These are phyloP conservation scores for Mycosphaerella sp. DNA, from an alignment of 2,329 filamentous ascomycete species.

Conservation along the genomic window DNA sequence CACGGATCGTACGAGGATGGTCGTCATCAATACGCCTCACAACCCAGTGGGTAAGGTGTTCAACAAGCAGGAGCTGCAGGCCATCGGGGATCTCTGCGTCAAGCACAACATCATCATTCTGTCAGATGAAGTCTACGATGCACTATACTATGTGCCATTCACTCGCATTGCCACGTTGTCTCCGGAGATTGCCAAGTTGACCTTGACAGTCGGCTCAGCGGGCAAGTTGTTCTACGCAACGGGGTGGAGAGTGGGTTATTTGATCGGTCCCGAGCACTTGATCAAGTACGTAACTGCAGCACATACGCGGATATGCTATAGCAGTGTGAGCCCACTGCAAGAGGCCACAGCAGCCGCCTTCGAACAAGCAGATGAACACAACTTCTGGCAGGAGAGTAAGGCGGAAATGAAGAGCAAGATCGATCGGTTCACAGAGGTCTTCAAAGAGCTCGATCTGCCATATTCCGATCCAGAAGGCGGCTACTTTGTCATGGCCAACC, in stretches of 20 bases:
- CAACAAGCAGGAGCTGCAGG: slow-evolving; percentile 72
- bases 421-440: slow-evolving; percentile 69
- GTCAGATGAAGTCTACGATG: slow-evolving; percentile 69
- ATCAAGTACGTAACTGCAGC: slow-evolving; percentile 89
- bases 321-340: slow-evolving; percentile 84
- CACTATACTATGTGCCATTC: slow-evolving; percentile 91
- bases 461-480: slow-evolving; percentile 93
- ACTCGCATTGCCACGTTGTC: slow-evolving; percentile 87
- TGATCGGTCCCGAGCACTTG: slow-evolving; percentile 81
- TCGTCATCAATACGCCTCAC: slow-evolving; percentile 83
- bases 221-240: slow-evolving; percentile 99
- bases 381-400: slow-evolving; percentile 83
- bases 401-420: slow-evolving; percentile 87
- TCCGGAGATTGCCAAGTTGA: slow-evolving; percentile 79
- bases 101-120: slow-evolving; percentile 86
- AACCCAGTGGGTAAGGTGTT: slow-evolving; percentile 98
- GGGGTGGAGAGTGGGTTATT: slow-evolving; percentile 92
- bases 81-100: slow-evolving; percentile 81
- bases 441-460: slow-evolving; percentile 44
- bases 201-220: slow-evolving; percentile 87
- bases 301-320: slow-evolving; percentile 95
- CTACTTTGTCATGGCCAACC: slow-evolving; percentile 95
- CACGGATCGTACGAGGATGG: slow-evolving; percentile 87
- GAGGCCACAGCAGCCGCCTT: slow-evolving; percentile 93
- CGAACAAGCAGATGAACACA: slow-evolving; percentile 74